phyloP scores from a whole-genome alignment of 306 rosid genomes.

The Vicia villosa region DNA sequence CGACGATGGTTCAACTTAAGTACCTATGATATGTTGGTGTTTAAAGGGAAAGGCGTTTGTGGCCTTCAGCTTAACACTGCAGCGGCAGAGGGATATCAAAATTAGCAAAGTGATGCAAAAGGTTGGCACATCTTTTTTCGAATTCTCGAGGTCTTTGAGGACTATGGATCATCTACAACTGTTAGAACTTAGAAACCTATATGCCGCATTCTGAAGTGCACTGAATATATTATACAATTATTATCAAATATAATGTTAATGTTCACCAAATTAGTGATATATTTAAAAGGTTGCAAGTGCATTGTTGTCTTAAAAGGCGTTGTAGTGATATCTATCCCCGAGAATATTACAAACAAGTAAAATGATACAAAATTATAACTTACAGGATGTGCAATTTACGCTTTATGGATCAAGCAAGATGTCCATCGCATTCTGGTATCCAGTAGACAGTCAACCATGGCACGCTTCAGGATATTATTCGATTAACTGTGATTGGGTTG shows the following conservation, averaged over 20 bases:
- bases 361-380: conserved; percentile 43
- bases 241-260: too few species aligned
- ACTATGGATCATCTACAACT: conserved; percentile 95
- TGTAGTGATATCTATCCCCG: too few species aligned
- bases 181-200: conserved; percentile 55
- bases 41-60: too few species aligned
- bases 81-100: too few species aligned
- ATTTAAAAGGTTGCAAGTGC: too few species aligned
- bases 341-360: conserved; percentile 27
- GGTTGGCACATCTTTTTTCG: conserved; percentile 85
- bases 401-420: conserved; percentile 78
- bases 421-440: conserved; percentile 96
- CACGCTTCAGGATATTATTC: conserved; percentile 91
- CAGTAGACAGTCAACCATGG: conserved; percentile 79
- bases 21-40: too few species aligned
- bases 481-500: conserved; percentile 82
- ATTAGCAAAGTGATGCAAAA: too few species aligned
- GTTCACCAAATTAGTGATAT: too few species aligned
- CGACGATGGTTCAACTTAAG: too few species aligned
- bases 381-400: conserved; percentile 89
- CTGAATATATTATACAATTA: too few species aligned
- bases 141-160: conserved; percentile 94
- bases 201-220: conserved; percentile 31
- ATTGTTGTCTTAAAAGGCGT: too few species aligned
- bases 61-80: too few species aligned